Percentiles rank a stretch among this genome's conserved stretches.
Conservation (phyloP, 2,329 filamentous ascomycete species). For the Davidsoniella neocaledoniae region DNA sequence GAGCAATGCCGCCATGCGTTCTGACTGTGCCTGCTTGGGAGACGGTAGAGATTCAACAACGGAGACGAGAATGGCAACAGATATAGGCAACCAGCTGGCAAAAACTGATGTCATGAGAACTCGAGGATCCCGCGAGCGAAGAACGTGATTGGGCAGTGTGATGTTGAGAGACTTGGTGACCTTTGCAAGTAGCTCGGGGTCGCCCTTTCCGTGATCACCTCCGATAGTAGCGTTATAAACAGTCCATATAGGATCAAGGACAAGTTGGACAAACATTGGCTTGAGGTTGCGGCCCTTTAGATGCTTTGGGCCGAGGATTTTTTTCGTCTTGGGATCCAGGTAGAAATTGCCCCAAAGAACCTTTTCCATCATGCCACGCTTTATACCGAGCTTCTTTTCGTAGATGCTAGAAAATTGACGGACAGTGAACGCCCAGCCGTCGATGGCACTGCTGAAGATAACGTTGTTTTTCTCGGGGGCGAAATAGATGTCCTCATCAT, state of each 20-base stretch:
- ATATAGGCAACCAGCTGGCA: constrained; percentile 77
- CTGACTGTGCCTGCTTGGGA: constrained; percentile 61
- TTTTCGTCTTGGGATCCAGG: constrained; percentile 90
- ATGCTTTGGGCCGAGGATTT: constrained; percentile 78
- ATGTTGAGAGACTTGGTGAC: constrained; percentile 85
- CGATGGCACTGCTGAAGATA: constrained; percentile 92
- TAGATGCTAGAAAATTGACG: constrained; percentile 86
- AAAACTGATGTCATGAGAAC: constrained; percentile 77
- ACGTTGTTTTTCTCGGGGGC: constrained; percentile 97
- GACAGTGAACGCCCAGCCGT: constrained; percentile 98
- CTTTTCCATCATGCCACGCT: constrained; percentile 72
- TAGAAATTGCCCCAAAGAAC: constrained; percentile 96
- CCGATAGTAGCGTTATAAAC: constrained; percentile 83
- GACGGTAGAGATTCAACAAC: constrained; percentile 87
- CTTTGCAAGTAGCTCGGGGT: constrained; percentile 71
- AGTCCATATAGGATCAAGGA: constrained; percentile 90
- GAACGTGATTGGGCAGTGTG: constrained; percentile 65
- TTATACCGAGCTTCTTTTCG: constrained; percentile 94
- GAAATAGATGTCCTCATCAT: constrained; percentile 96
- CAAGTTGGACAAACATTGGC: constrained; percentile 93
- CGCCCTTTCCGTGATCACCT: constrained; percentile 66
- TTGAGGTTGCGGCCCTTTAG: constrained; percentile 82
- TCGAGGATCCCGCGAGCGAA: constrained; percentile 68
- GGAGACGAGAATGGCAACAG: constrained; percentile 80
- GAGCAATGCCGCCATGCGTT: constrained; percentile 63